Base-by-base conservation (phyloP, 2,329 filamentous ascomycete genomes). In the Phialophora expanda region DNA sequence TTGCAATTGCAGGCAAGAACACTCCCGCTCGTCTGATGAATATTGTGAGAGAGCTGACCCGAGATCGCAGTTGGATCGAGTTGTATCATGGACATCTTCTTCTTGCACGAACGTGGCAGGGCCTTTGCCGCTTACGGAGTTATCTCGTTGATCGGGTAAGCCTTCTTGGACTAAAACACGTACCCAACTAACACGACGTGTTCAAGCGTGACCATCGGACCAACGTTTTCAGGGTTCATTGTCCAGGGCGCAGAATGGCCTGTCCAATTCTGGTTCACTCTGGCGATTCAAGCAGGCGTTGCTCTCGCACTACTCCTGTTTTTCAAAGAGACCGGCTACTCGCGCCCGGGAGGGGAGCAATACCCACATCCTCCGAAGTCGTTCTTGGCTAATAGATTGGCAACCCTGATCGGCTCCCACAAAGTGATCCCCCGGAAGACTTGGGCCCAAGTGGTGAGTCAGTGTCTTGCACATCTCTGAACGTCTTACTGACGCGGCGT, bases 81-180 rank as follows among this genome's bases (percentile, higher is more conserved):
- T 54, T 54, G 17, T 24, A 54, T 54, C 50, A 14, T 54, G 20
- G 50, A 54, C 17, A 54, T 28, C 12, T 54, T 54, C 22, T 54
- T 20, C 24, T 28, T 54, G n/a, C 50, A 54, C 50, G 17, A 54
- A 24, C 17, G 50, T 20, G 50, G 50, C 12, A 54, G 50, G 50
- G 50, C 50, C 12, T 54, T 54, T 54, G 50, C 50, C n/a, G 50
- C 50, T 14, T 54, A 54, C 50, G 22, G 50, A 17, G 24, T 54
- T 24, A 54, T 54, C 12, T 20, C 24, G 50, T 14, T 54, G 12
- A 20, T 24, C 12, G 50, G 50, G 50, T 54, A 22, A 54, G 50
- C 44, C 17, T 22, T 48, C 44, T 28, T 28, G 28, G 28, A 28
- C 28, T 28, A 48, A 3, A 48, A 48, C 17, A 48, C 44, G 44